A percentile compares a stretch with the other conserved stretches of the same genome.
These are phyloP conservation scores for Trichosphaerium sp. DNA, from an alignment of 78 protist genomes.

Conservation along the genomic window DNA sequence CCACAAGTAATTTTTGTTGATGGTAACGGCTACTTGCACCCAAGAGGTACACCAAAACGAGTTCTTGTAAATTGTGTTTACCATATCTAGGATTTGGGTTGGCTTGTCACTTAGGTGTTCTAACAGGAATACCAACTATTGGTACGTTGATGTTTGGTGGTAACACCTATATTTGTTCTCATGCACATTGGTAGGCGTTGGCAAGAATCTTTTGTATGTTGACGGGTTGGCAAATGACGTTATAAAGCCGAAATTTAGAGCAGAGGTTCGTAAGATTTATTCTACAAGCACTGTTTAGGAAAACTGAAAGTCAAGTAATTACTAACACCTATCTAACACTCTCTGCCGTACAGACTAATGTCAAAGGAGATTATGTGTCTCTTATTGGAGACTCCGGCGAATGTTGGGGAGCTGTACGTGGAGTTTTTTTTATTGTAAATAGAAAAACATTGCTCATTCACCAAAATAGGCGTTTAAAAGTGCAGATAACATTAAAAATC, in stretches of 20 bases:
- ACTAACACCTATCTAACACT: too few species aligned
- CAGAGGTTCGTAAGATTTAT: too few species aligned
- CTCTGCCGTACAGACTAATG: too few species aligned
- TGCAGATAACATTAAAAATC: slow-evolving; percentile 12
- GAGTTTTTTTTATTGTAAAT: slow-evolving; percentile 20
- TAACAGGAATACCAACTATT: slow-evolving; percentile 26
- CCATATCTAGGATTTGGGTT: slow-evolving; percentile 42
- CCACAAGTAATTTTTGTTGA: slow-evolving; percentile 47
- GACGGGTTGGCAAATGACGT: slow-evolving; percentile 20
- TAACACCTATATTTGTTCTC: too few species aligned
- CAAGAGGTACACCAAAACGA: too few species aligned
- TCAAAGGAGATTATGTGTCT: background rate
- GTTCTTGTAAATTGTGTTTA: too few species aligned
- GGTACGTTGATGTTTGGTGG: too few species aligned
- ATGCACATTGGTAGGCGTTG: too few species aligned
- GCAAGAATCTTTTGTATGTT: slow-evolving; percentile 34
- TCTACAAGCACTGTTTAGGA: too few species aligned
- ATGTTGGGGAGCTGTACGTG: background rate
- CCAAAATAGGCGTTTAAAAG: too few species aligned
- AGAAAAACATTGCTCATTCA: slow-evolving; percentile 7
- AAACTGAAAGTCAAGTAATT: too few species aligned
- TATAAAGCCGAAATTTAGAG: too few species aligned
- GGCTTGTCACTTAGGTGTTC: slow-evolving; percentile 55
- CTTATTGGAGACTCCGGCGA: slow-evolving; percentile 1
- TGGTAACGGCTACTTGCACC: slow-evolving; percentile 53